These are phyloP conservation scores for Chytriomyces sp. DNA, from an alignment of 192 early-diverging fungal species.

Conservation along the genomic window DNA sequence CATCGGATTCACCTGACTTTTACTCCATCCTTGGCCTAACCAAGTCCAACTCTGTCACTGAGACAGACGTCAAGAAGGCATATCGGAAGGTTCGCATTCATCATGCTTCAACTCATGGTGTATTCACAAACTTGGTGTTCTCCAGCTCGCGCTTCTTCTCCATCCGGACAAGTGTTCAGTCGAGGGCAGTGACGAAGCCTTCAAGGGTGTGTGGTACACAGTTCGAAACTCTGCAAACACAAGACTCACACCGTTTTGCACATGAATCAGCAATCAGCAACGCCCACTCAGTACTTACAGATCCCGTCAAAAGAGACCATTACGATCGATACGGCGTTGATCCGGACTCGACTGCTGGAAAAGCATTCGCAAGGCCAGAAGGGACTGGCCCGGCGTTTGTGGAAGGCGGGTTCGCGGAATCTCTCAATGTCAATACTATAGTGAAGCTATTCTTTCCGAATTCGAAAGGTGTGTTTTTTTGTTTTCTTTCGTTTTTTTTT, in stretches of 20 bases:
- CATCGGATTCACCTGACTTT: slow-evolving; percentile 54
- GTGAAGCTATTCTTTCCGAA: slow-evolving; percentile 82
- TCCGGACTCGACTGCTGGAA: slow-evolving; percentile 43
- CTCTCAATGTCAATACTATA: slow-evolving; percentile 66
- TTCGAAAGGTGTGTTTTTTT: slow-evolving; percentile 36
- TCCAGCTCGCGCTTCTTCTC: slow-evolving; percentile 76
- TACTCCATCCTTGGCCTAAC: slow-evolving; percentile 74
- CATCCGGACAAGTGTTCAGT: slow-evolving; percentile 88
- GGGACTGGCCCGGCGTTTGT: slow-evolving; percentile 22
- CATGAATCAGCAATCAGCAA: slow-evolving; percentile 67
- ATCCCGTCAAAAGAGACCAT: slow-evolving; percentile 75
- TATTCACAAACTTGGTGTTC: neutral
- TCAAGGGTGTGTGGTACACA: slow-evolving; percentile 65
- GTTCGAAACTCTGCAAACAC: neutral
- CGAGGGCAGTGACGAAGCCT: slow-evolving; percentile 86
- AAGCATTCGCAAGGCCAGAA: neutral
- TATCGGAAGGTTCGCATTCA: slow-evolving; percentile 74
- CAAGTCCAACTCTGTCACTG: slow-evolving; percentile 58
- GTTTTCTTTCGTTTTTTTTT: neutral
- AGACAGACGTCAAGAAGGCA: slow-evolving; percentile 81
- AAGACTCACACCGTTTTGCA: neutral
- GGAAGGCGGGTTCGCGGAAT: slow-evolving; percentile 18
- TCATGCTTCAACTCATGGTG: neutral
- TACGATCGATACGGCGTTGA: slow-evolving; percentile 79
- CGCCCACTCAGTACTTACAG: slow-evolving; percentile 79